Base-by-base conservation (phyloP, 1,284 basidiomycete species). In the Lentinus polychrous region DNA sequence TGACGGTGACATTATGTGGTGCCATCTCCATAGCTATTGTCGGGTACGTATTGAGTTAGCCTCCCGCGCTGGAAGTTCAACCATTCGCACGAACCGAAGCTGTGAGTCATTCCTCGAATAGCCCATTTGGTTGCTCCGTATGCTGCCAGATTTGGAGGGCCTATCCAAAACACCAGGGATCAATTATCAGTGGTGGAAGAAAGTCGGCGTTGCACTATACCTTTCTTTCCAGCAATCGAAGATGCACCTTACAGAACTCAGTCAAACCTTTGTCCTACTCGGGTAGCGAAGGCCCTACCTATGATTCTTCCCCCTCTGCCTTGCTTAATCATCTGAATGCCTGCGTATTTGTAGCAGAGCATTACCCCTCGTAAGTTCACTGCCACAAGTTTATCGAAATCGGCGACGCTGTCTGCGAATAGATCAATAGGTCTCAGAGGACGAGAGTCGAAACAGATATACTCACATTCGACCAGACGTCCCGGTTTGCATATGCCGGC, bases 61-160 rank as follows among this genome's bases (percentile, higher is more conserved):
- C 5, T 37, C 7, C n/a, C 33, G 8, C 33, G 10, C 14, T n/a
- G 5, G n/a, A 37, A 5, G 12, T 37, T 37, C 18, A n/a, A 18
- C 10, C 23, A 46, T 15, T 23, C 56, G 14, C 41, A 62, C 61
- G 54, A 31, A 59, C 60, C 17, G 55, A 39, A 10, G 35, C 32
- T 46, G 48, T 68, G 66, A 23, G 65, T 66, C 15, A 68, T 40
- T 1, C 62, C 63, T 17, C 65, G 52, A 10, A 66, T 60, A 12
- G 65, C 66, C 41, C 65, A 67, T 49, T 68, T 69, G 2, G 62
- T 63, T 3, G 52, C 52, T 48, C 55, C 51, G 45, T 63, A 64
- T 0, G 55, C 55, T 2, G 52, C 37, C 11, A 48, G 33, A 18
- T 49, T 49, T 6, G 39, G 20, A 12, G 55, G 33, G 4, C 57